Base-by-base conservation (phyloP, 495 filamentous ascomycete genomes). In the Beverwykella pulmonaria region DNA sequence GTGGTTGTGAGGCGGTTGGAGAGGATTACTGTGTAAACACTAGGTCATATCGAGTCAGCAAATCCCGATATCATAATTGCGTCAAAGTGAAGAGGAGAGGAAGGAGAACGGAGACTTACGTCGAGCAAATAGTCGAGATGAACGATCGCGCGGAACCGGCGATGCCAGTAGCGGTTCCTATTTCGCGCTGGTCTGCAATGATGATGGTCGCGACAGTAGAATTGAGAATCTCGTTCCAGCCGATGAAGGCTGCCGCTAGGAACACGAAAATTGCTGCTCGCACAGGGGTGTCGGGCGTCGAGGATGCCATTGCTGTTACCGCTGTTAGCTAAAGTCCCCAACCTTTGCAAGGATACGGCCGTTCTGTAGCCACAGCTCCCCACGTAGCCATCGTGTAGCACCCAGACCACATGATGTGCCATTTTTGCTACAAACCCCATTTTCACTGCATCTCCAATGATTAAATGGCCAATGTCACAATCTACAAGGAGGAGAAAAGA, bases 161-260 rank as follows among this genome's bases (percentile, higher is more conserved):
- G 22, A 69, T 46, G 9, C 53, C 66, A 10, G 66, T 69, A 20
- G 66, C 66, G 5, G 66, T 64, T 3, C 66, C 66, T 6, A 69
- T 69, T 60, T 64, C 53, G 0, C 65, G 53, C 25, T 69, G 66
- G 55, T 64, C 66, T 14, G 53, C 39, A 44, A 69, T 69, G 53
- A 39, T 50, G 32, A 69, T 69, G 12, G 62, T 71, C 7, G 63
- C 56, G 26, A 63, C 41, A 14, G 58, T 29, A 19, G 53, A 63
- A 34, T 63, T 65, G 2, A 67, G 44, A 41, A 68, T 63, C 39
- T 71, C 68, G 44, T 63, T 67, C 56, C 54, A 71, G 63, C 68
- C 63, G 59, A 67, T 71, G 68, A 71, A 71, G 17, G 54, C 36
- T n/a, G 58, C 63, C 27, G 53, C 56, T 19, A 61, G 23, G 52